phyloP scores from a whole-genome alignment of 306 rosid species.

The Morella rubra region DNA sequence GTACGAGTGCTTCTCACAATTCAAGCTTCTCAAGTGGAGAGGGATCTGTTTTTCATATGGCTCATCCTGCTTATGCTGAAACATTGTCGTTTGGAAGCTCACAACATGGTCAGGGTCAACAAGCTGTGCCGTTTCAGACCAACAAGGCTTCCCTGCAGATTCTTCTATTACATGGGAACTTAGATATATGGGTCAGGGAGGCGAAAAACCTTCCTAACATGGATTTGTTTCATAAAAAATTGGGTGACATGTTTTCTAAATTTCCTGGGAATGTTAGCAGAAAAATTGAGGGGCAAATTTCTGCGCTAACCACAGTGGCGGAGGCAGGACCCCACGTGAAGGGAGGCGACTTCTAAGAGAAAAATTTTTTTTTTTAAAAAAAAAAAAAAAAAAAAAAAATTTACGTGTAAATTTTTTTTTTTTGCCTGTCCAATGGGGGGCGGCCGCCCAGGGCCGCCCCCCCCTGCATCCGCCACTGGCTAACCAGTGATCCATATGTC shows the following conservation, averaged over 20 bases:
- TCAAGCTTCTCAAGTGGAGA: background rate
- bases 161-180: constrained; percentile 68
- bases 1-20: background rate
- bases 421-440: too few species aligned
- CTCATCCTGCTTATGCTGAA: constrained; percentile 41
- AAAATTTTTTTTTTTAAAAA: too few species aligned
- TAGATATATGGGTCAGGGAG: constrained; percentile 54
- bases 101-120: constrained; percentile 56
- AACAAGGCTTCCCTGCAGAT: constrained; percentile 43
- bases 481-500: constrained; percentile 84
- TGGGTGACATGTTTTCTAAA: constrained; percentile 48
- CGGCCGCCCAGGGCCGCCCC: too few species aligned
- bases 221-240: constrained; percentile 62
- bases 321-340: too few species aligned
- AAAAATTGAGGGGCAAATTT: constrained; percentile 35
- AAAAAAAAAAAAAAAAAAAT: too few species aligned
- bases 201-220: constrained; percentile 79
- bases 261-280: constrained; percentile 36
- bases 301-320: too few species aligned
- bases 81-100: constrained; percentile 62
- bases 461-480: too few species aligned
- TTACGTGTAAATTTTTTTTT: too few species aligned
- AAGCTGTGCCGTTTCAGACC: constrained; percentile 55
- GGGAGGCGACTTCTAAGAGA: too few species aligned
- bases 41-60: constrained; percentile 30